These are phyloP conservation scores for Davidsoniella neocaledoniae DNA, from an alignment of 2,329 filamentous ascomycete species.

Conservation along the genomic window DNA sequence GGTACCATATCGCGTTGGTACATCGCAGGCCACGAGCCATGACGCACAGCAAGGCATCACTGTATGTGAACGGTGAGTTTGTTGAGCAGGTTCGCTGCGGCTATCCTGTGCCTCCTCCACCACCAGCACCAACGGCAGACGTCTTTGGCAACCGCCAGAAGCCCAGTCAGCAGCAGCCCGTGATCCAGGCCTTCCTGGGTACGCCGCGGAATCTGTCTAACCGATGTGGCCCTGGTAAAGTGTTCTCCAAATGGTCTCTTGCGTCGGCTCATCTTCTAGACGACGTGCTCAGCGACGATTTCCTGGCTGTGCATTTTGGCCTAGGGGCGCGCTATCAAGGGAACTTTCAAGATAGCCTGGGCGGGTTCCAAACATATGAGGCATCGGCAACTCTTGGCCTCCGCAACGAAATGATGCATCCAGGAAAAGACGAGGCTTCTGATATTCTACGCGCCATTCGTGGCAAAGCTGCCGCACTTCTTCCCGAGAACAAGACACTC, in stretches of 20 bases:
- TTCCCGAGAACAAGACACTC: constrained; percentile 67
- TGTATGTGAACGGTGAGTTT: constrained; percentile 89
- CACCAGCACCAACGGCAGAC: constrained; percentile 35
- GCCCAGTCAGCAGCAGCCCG: constrained; percentile 16
- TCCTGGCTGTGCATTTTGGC: constrained; percentile 77
- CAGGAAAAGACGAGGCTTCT: constrained; percentile 76
- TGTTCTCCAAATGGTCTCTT: constrained; percentile 72
- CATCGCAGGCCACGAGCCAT: constrained; percentile 66
- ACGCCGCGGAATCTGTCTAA: constrained; percentile 78
- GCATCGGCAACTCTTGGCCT: constrained; percentile 82
- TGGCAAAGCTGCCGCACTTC: constrained; percentile 62
- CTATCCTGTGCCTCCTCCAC: constrained; percentile 63
- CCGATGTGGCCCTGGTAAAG: constrained; percentile 53
- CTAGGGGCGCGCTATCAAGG: constrained; percentile 83
- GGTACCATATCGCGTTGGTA: constrained; percentile 88
- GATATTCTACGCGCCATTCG: constrained; percentile 83
- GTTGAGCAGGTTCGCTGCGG: constrained; percentile 79
- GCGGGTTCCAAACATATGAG: constrained; percentile 89
- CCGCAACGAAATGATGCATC: constrained; percentile 78
- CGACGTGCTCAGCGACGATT: constrained; percentile 75
- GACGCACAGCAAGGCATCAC: constrained; percentile 55
- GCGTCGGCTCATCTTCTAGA: constrained; percentile 81
- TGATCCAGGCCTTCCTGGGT: constrained; percentile 78
- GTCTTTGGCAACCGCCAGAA: constrained; percentile 1
- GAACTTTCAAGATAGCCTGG: constrained; percentile 92